Percentiles rank a stretch among this genome's conserved stretches.
Conservation (phyloP, 768 basidiomycete species). For the Coprinopsis strossmayeri region DNA sequence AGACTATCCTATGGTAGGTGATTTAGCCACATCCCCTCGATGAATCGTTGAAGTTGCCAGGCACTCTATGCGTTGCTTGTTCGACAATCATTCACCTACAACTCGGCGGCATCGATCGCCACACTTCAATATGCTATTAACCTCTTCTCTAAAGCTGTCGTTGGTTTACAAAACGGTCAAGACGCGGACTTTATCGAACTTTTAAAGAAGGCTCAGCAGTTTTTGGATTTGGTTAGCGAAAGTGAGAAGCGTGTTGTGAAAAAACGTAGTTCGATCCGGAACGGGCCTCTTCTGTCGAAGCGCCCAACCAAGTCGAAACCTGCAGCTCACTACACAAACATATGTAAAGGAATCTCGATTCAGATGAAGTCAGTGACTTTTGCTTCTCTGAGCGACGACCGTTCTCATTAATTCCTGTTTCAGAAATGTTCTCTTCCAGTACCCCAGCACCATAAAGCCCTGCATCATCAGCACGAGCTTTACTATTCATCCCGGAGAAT, state of each 20-base stretch:
- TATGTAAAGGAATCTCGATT: neutral
- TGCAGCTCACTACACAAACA: no score
- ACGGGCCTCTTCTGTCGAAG: neutral
- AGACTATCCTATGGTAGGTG: conserved; percentile 29
- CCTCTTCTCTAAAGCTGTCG: neutral
- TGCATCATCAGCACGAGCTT: conserved; percentile 29
- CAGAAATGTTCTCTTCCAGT: conserved; percentile 15
- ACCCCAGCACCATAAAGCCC: conserved; percentile 7
- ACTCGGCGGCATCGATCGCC: conserved; percentile 24
- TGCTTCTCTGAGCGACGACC: neutral
- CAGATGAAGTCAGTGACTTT: neutral
- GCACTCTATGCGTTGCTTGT: conserved; percentile 19
- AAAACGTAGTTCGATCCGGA: neutral
- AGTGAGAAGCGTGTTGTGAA: neutral
- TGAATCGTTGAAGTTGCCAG: no score
- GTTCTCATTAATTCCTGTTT: neutral
- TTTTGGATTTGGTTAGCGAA: conserved; percentile 11
- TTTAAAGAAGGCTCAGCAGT: conserved; percentile 14
- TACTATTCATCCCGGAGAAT: conserved; percentile 31
- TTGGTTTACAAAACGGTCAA: neutral
- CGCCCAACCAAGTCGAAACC: no score
- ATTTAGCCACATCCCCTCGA: no score
- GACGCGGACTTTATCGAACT: conserved; percentile 10
- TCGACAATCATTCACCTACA: conserved; percentile 19
- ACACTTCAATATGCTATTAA: conserved; percentile 24